These are phyloP conservation scores for Zasmidium cellare DNA, from an alignment of 2,329 filamentous ascomycete species.

Conservation along the genomic window DNA sequence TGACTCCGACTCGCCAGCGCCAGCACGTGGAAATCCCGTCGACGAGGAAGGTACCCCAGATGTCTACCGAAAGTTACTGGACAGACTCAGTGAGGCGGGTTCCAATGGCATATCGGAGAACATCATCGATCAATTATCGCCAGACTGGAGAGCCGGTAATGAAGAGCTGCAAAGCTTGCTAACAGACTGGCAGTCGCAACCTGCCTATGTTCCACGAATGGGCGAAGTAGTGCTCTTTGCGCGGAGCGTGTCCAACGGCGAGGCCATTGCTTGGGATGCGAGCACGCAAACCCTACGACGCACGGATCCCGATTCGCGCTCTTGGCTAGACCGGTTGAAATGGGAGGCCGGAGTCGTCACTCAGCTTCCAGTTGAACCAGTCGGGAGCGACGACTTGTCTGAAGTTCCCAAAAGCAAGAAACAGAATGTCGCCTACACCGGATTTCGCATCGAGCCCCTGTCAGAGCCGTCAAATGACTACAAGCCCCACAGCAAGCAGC, in stretches of 20 bases:
- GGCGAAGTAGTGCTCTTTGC: conserved; percentile 60
- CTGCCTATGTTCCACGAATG: conserved; percentile 54
- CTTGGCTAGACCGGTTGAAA: conserved; percentile 34
- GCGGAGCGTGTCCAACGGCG: conserved; percentile 32
- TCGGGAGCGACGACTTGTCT: conserved; percentile 49
- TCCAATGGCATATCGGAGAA: conserved; percentile 41
- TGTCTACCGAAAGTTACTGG: conserved; percentile 51
- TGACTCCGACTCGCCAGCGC: conserved; percentile 13
- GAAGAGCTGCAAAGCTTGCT: conserved; percentile 45
- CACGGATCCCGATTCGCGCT: conserved; percentile 1
- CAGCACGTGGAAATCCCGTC: conserved; percentile 21
- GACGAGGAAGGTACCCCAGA: conserved; percentile 58
- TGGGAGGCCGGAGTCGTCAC: conserved; percentile 62
- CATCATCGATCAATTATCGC: conserved; percentile 51
- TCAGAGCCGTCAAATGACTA: conserved; percentile 46
- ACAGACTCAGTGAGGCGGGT: conserved; percentile 44
- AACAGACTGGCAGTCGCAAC: conserved; percentile 43
- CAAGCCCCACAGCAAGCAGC: conserved; percentile 55
- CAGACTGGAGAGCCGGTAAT: conserved; percentile 59
- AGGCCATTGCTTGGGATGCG: conserved; percentile 34
- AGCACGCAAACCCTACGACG: conserved; percentile 24
- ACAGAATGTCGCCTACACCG: conserved; percentile 50
- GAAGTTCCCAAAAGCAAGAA: conserved; percentile 40
- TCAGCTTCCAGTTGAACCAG: conserved; percentile 48
- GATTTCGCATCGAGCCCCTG: conserved; percentile 59